phyloP scores from a whole-genome alignment of 768 basidiomycete genomes.

The Phaeotremella skinneri region DNA sequence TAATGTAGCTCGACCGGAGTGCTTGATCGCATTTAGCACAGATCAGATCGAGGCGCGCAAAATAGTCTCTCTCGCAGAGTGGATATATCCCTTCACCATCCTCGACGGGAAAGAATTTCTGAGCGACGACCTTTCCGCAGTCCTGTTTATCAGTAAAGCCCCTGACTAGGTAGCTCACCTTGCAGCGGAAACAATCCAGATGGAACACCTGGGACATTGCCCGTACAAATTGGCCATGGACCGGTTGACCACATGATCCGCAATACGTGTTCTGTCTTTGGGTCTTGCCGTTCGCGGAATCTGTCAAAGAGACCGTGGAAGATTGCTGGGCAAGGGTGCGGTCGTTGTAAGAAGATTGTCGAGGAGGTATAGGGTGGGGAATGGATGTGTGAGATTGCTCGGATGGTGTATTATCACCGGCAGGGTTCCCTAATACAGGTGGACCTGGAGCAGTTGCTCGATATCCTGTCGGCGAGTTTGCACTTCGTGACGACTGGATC shows the following conservation, averaged over 20 bases:
- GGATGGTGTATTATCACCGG: slow-evolving; percentile 1
- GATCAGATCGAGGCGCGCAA: slow-evolving; percentile 89
- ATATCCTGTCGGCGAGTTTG: slow-evolving; percentile 32
- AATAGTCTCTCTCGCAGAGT: slow-evolving; percentile 98
- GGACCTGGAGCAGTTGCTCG: slow-evolving; percentile 15
- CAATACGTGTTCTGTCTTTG: slow-evolving; percentile 39
- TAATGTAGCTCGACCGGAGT: slow-evolving; percentile 95
- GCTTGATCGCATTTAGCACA: slow-evolving; percentile 95
- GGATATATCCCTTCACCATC: slow-evolving; percentile 85
- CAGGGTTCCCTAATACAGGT: slow-evolving; percentile 8
- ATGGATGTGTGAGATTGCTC: slow-evolving; percentile 17
- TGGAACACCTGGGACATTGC: slow-evolving; percentile 92
- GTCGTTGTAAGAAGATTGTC: slow-evolving; percentile 9
- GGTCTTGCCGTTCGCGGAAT: slow-evolving; percentile 17
- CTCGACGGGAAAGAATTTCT: slow-evolving; percentile 98
- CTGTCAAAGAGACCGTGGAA: slow-evolving; percentile 13
- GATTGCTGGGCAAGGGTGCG: slow-evolving; percentile 13
- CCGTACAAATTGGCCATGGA: slow-evolving; percentile 95
- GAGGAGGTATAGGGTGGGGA: slow-evolving; percentile 6
- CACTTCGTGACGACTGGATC: slow-evolving; percentile 22
- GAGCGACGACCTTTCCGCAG: slow-evolving; percentile 91
- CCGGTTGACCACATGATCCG: slow-evolving; percentile 52
- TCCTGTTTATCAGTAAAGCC: slow-evolving; percentile 60
- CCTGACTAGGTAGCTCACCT: slow-evolving; percentile 59
- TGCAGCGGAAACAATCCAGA: slow-evolving; percentile 96